Evolutionary conservation across 768 basidiomycete genomes (phyloP).

Genomic region (Daedaleopsis nitida): DNA sequence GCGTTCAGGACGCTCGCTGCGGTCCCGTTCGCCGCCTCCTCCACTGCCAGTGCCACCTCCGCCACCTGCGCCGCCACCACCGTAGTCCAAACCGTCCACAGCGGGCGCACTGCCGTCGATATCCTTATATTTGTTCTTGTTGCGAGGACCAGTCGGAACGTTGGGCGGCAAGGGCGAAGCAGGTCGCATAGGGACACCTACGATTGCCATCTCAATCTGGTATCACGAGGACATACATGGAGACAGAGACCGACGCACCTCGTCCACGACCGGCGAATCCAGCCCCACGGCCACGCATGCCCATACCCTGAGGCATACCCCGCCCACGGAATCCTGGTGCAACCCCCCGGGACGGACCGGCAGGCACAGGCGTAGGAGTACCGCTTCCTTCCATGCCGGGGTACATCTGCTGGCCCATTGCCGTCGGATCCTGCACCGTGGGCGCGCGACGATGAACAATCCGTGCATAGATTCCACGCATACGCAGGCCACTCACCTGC

Average conservation of each 20-base stretch:
- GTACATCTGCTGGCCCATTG: conserved; percentile 71
- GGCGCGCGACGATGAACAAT: conserved; percentile 2
- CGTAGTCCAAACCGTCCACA: conserved; percentile 88
- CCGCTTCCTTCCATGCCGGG: conserved; percentile 58
- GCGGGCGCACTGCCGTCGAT: conserved; percentile 83
- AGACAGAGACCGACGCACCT: conserved; percentile 33
- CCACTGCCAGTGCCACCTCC: conserved; percentile 14
- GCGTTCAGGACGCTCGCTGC: neutral
- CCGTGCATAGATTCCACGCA: neutral
- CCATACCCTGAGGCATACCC: conserved; percentile 40
- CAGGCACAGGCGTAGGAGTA: conserved; percentile 46
- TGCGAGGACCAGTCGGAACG: conserved; percentile 86
- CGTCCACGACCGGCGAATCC: conserved; percentile 45
- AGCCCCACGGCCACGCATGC: conserved; percentile 45
- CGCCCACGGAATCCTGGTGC: conserved; percentile 48
- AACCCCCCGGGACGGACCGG: conserved; percentile 25
- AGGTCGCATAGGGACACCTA: conserved; percentile 63
- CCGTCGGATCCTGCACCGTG: conserved; percentile 52
- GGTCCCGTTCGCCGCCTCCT: conserved; percentile 24
- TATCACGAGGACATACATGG: neutral
- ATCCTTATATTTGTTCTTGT: conserved; percentile 90
- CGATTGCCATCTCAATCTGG: neutral
- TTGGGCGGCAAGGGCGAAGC: conserved; percentile 85
- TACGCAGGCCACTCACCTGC: conserved; percentile 54
- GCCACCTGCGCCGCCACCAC: conserved; percentile 43